phyloP scores from a whole-genome alignment of 495 filamentous ascomycete species.

The Talaromyces adpressus region DNA sequence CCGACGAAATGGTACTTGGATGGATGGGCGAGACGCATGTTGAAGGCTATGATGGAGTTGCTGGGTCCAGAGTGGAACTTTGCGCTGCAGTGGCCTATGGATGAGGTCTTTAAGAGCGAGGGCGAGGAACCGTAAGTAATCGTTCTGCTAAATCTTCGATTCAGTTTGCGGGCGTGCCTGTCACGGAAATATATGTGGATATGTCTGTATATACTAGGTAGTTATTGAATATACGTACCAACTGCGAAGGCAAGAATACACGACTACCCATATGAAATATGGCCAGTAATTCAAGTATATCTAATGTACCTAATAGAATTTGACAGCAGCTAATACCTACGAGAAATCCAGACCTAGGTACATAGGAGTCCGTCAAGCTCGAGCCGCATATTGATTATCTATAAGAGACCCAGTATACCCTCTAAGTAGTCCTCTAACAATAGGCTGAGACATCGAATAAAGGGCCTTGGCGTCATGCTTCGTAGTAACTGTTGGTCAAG shows the following conservation, averaged over 20 bases:
- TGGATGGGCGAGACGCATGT: constrained; percentile 7
- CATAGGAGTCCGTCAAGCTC: background rate
- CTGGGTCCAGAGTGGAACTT: constrained; percentile 1
- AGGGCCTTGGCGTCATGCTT: background rate
- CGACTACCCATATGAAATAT: background rate
- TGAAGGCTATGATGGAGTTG: constrained; percentile 2
- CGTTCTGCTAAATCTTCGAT: background rate
- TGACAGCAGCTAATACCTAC: background rate
- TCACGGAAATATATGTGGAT: background rate
- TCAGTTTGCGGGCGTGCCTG: background rate
- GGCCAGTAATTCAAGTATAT: background rate
- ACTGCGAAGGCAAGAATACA: background rate
- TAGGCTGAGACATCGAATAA: background rate
- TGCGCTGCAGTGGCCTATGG: constrained; percentile 5
- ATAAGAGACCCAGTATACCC: background rate
- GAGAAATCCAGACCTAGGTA: background rate
- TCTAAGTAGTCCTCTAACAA: background rate
- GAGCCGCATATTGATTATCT: background rate
- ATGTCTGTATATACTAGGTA: background rate
- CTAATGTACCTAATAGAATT: background rate
- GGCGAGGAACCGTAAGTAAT: background rate
- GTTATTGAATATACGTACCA: background rate
- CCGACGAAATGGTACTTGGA: constrained; percentile 4
- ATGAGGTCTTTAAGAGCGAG: background rate
- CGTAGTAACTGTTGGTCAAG: background rate